Evolutionary conservation across 495 filamentous ascomycete species (phyloP), one percentile per base, ranked within the genome.

Genomic region (Penicillium pulvis): DNA sequence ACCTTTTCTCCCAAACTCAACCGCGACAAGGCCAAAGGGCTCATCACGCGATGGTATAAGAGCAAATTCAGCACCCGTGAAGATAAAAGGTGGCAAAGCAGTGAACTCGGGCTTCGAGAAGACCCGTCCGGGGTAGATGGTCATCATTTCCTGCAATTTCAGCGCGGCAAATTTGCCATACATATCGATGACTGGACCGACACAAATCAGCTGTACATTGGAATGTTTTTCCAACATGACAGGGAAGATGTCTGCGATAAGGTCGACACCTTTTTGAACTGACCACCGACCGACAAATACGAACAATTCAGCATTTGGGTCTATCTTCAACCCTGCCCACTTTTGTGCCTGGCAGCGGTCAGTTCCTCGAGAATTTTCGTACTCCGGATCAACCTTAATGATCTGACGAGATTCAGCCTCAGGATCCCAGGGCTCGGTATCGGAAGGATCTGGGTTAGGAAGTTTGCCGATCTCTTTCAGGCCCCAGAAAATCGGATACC

Each of bases 61-160:
- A 23, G 89, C 88, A 60, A 92, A 91, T 54, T 92, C 89, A 17
- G 89, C 87, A 43, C 89, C 89, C 57, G 83, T 87, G 75, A 91
- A 91, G 63, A 92, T 89, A 69, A 82, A 91, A 0, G 88, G 86
- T 7, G 87, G 89, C 4, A 92, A 81, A 6, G 84, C 81, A 12
- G 88, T 91, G 72, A 91, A 91, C 69, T 91, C 86, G n/a, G 89
- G 89, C 75, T 87, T 90, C 14, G 86, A 90, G 71, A 79, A 92
- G 3, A 92, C 89, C 14, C 89, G 74, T 28, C 83, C 84, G 5
- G 88, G 88, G 58, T 91, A 91, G 44, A 85, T 67, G 49, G 87
- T 75, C 88, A 91, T 91, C 71, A 91, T 82, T 52, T 79, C 81
- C 30, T 81, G 82, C 33, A 91, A 77, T 73, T 92, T 92, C 14